Base-by-base conservation (phyloP, 345 rosid genomes). In the Trapa incisa region DNA sequence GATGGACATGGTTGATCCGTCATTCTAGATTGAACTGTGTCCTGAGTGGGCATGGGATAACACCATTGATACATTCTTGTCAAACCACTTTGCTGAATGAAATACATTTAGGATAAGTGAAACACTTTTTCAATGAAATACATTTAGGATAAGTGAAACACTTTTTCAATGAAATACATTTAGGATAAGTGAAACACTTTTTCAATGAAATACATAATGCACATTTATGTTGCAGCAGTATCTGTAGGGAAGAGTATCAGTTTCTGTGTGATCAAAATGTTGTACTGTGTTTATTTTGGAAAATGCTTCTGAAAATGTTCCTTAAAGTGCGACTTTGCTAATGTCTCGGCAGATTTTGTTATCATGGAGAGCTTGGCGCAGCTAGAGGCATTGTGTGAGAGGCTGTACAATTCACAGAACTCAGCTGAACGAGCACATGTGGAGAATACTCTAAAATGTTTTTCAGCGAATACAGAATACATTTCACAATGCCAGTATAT, bases 361-460 rank as follows among this genome's bases (percentile, higher is more conserved):
- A 17, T 17, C 37, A 95, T 95, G 99, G 99, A 91, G 91, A 86
- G 97, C 80, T 80, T 95, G 80, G 96, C 97, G 53, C 99, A 89
- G 69, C 80, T 95, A 64, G 99, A 95, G 83, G 98, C 97, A 4
- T 58, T 95, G 80, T 95, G 99, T 37, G 99, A 95, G 85, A 89
- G 89, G 81, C 71, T 95, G 48, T 91, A 91, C 79, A 91, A 87
- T 71, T 91, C 99, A n/a, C 93, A 83, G 78, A 96, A 95, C 78
- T 83, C 92, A 0, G 92, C 82, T 11, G 99, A 95, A 74, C 72
- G 99, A 14, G 94, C 96, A 38, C 96, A 85, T 5, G 99, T 96
- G 1, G 99, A 95, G 84, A 89, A 83, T 80, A 83, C 96, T 67
- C 78, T 95, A 78, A 91, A 88, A 83, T 87, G 93, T 71, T 95